These are phyloP conservation scores for Aurantiochytrium sp. DNA, from an alignment of 108 stramenopile genomes.

Conservation along the genomic window DNA sequence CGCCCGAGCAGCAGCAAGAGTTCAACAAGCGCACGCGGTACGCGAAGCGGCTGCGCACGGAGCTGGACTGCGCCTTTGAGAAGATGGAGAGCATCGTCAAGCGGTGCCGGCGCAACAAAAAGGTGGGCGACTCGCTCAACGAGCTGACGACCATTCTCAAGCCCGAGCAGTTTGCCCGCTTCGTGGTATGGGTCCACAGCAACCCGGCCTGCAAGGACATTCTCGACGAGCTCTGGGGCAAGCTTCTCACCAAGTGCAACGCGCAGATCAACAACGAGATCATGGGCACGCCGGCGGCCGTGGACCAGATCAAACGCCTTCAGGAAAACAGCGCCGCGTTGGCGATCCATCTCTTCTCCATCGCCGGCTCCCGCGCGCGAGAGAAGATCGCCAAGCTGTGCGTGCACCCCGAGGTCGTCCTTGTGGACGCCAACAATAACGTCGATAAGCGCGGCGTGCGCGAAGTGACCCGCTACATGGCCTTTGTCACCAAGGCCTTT, in stretches of 20 bases:
- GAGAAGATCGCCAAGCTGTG: slow-evolving; percentile 12
- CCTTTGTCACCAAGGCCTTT: neutral
- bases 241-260: slow-evolving; percentile 2
- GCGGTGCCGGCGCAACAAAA: slow-evolving; percentile 13
- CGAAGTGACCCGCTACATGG: slow-evolving; percentile 14
- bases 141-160: neutral
- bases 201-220: slow-evolving; percentile 26
- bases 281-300: neutral
- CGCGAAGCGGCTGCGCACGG: slow-evolving; percentile 4
- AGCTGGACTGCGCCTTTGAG: slow-evolving; percentile 21
- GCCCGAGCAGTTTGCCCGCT: slow-evolving; percentile 21
- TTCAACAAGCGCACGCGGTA: neutral
- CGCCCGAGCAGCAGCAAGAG: slow-evolving; percentile 1
- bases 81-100: slow-evolving; percentile 28
- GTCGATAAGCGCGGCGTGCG: slow-evolving; percentile 1
- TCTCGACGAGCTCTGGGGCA: slow-evolving; percentile 28
- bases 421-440: slow-evolving; percentile 24
- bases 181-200: slow-evolving; percentile 25
- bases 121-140: slow-evolving; percentile 18
- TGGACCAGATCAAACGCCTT: neutral
- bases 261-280: neutral
- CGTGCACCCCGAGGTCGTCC: slow-evolving; percentile 19
- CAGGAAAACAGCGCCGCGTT: slow-evolving; percentile 24
- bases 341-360: slow-evolving; percentile 15
- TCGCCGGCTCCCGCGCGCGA: neutral